Conservation (phyloP, 805 yeast genomes). For the Sungouiella thailandica region DNA sequence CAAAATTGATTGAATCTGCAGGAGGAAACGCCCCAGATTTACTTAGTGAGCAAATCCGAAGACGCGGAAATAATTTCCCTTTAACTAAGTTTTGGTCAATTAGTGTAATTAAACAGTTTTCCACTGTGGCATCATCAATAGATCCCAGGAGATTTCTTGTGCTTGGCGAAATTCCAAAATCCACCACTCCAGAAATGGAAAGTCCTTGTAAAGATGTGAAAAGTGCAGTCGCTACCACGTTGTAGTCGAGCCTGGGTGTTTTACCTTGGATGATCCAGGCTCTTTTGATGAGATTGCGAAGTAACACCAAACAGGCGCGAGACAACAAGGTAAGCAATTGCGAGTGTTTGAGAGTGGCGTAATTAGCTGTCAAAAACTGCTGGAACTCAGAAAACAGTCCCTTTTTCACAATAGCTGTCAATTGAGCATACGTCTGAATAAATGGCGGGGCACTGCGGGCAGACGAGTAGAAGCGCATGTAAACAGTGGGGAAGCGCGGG, state of each 20-base stretch:
- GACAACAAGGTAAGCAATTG: conserved; percentile 43
- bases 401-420: conserved; percentile 31
- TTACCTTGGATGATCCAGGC: conserved; percentile 24
- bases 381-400: conserved; percentile 41
- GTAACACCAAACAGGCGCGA: conserved; percentile 38
- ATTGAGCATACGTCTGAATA: conserved; percentile 29
- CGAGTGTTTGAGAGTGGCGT: conserved; percentile 34
- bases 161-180: background rate
- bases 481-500: conserved; percentile 30
- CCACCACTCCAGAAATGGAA: background rate
- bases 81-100: conserved; percentile 50
- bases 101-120: conserved; percentile 46
- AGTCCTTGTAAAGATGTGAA: conserved; percentile 10
- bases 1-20: conserved; percentile 15
- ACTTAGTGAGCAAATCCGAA: conserved; percentile 37
- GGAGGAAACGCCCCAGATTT: conserved; percentile 41
- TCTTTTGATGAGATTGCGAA: conserved; percentile 41
- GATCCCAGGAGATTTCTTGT: background rate
- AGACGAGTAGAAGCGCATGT: conserved; percentile 11
- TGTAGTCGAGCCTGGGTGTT: conserved; percentile 26
- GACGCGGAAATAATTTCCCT: conserved; percentile 45
- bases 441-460: conserved; percentile 15
- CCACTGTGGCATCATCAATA: conserved; percentile 39
- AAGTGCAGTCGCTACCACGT: conserved; percentile 20
- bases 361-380: conserved; percentile 22